Percentiles rank a stretch among this genome's conserved stretches.
Evolutionary conservation across 2,329 filamentous ascomycete species (phyloP).

Genomic region (Corniculantispora saksenae): DNA sequence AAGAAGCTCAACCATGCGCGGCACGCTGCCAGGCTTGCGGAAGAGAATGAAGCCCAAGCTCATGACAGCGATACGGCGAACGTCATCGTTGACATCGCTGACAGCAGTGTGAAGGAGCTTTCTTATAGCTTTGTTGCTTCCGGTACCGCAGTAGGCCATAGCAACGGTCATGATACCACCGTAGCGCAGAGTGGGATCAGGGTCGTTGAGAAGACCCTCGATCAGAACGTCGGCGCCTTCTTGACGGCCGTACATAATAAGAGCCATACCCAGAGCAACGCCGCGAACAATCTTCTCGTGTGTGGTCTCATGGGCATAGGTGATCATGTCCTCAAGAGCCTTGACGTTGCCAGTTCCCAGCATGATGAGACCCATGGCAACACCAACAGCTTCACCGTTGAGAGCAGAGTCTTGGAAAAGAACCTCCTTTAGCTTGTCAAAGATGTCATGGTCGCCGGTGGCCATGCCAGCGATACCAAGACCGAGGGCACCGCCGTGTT

Average conservation of each 20-base stretch:
- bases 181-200: constrained; percentile 90
- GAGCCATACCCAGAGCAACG: constrained; percentile 91
- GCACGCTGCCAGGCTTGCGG: constrained; percentile 94
- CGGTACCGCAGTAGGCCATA: constrained; percentile 92
- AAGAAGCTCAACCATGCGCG: constrained; percentile 96
- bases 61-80: constrained; percentile 94
- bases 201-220: constrained; percentile 87
- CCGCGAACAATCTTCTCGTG: constrained; percentile 99
- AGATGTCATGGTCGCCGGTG: constrained; percentile 85
- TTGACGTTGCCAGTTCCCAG: constrained; percentile 94
- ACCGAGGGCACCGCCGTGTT: constrained; percentile 93
- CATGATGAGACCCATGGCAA: constrained; percentile 98
- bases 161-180: constrained; percentile 99
- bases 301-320: constrained; percentile 95
- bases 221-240: constrained; percentile 94
- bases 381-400: constrained; percentile 93
- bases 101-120: constrained; percentile 95
- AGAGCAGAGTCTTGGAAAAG: constrained; percentile 93
- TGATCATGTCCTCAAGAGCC: constrained; percentile 93
- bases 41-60: constrained; percentile 97
- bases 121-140: constrained; percentile 97
- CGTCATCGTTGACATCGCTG: constrained; percentile 97
- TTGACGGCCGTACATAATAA: constrained; percentile 97
- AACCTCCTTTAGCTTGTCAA: constrained; percentile 85
- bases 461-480: constrained; percentile 98